phyloP scores from a whole-genome alignment of 2,329 filamentous ascomycete genomes.

The Aspergillus versicolor region DNA sequence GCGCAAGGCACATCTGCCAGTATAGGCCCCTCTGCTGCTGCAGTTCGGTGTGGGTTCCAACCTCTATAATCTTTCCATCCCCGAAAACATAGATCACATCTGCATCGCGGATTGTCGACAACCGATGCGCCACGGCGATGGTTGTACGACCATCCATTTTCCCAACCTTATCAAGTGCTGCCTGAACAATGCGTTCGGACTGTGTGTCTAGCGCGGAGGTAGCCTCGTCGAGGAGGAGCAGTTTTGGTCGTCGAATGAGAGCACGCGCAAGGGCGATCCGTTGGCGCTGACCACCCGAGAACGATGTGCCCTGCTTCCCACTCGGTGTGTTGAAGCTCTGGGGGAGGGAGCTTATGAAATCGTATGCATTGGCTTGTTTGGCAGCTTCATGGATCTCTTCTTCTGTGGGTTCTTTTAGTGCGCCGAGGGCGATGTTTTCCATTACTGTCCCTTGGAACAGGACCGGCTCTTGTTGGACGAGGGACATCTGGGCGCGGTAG shows the following conservation, averaged over 20 bases:
- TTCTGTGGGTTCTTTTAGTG: background rate
- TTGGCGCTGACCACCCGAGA: slow-evolving; percentile 57
- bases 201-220: slow-evolving; percentile 54
- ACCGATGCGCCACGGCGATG: slow-evolving; percentile 75
- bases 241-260: slow-evolving; percentile 48
- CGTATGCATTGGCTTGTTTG: slow-evolving; percentile 8
- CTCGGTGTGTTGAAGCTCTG: slow-evolving; percentile 22
- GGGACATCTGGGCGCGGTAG: slow-evolving; percentile 65
- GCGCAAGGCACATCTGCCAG: slow-evolving; percentile 55
- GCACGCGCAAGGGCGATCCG: slow-evolving; percentile 55
- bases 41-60: slow-evolving; percentile 76
- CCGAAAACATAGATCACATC: slow-evolving; percentile 89
- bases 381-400: slow-evolving; percentile 1
- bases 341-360: background rate
- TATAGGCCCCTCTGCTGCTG: slow-evolving; percentile 68
- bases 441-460: slow-evolving; percentile 70
- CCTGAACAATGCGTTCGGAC: slow-evolving; percentile 43
- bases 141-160: slow-evolving; percentile 35
- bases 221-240: slow-evolving; percentile 56
- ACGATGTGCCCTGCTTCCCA: slow-evolving; percentile 52
- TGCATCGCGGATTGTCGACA: slow-evolving; percentile 82
- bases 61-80: slow-evolving; percentile 72
- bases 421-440: slow-evolving; percentile 69
- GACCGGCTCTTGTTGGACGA: slow-evolving; percentile 73
- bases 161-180: slow-evolving; percentile 15